These are phyloP conservation scores for Aleurites moluccanus DNA, from an alignment of 441 rosid genomes.

Conservation along the genomic window DNA sequence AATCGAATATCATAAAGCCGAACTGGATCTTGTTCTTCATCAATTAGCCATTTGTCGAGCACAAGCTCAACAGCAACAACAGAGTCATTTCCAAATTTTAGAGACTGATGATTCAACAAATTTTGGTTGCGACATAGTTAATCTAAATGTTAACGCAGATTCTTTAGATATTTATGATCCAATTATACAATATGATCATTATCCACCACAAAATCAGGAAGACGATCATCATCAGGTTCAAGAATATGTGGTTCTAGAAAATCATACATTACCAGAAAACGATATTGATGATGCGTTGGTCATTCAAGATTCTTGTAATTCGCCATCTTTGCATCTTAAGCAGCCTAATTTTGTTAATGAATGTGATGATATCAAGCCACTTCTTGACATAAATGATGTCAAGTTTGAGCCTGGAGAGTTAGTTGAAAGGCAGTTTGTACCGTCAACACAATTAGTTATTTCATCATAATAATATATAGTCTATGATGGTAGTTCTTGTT, in stretches of 20 bases:
- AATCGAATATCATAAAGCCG: conserved; percentile 60
- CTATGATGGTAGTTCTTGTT: not conserved
- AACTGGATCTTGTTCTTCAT: conserved; percentile 75
- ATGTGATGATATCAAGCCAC: conserved; percentile 43
- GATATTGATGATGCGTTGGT: conserved; percentile 36
- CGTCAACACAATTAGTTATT: conserved; percentile 51
- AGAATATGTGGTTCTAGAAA: conserved; percentile 25
- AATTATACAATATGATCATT: conserved; percentile 21
- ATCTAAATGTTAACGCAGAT: conserved; percentile 21
- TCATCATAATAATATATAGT: conserved; percentile 38
- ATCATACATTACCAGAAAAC: conserved; percentile 36
- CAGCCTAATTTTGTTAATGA: conserved; percentile 29
- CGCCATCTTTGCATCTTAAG: conserved; percentile 37
- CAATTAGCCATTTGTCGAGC: conserved; percentile 68
- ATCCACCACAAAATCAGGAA: conserved; percentile 25
- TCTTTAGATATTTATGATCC: conserved; percentile 37
- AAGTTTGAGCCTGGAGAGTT: conserved; percentile 51
- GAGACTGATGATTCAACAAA: conserved; percentile 33
- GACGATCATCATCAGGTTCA: conserved; percentile 32
- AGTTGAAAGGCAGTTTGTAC: conserved; percentile 49
- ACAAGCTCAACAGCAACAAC: conserved; percentile 43
- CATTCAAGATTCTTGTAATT: conserved; percentile 36
- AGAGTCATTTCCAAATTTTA: conserved; percentile 35
- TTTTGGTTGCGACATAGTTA: conserved; percentile 34
- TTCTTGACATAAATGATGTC: conserved; percentile 46